Percentiles rank a stretch among this genome's conserved stretches.
Evolutionary conservation across 768 basidiomycete genomes (phyloP).

Genomic region (Boletus coccyginus): DNA sequence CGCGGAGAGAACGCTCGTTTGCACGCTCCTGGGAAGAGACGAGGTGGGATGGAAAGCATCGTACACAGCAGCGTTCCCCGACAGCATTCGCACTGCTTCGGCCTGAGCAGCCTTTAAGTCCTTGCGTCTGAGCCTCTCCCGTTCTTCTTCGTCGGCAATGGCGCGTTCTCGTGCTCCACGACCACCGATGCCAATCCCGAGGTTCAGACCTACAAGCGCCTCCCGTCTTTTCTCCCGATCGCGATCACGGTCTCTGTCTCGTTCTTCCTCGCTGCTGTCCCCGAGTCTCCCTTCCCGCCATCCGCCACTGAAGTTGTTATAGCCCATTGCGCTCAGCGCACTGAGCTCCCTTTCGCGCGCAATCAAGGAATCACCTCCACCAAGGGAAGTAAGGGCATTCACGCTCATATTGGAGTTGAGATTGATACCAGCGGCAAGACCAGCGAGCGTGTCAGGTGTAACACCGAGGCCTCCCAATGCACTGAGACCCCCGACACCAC

Average conservation of each 20-base stretch:
- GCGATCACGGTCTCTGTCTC: conserved; percentile 49
- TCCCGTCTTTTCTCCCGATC: conserved; percentile 41
- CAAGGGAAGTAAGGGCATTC: conserved; percentile 24
- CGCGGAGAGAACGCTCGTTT: conserved; percentile 22
- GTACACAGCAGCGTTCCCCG: conserved; percentile 50
- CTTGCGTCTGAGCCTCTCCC: conserved; percentile 54
- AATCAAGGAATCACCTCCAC: conserved; percentile 29
- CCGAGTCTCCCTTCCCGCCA: conserved; percentile 36
- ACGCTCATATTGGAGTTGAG: conserved; percentile 28
- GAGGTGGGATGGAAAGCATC: conserved; percentile 78
- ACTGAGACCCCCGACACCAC: conserved; percentile 29
- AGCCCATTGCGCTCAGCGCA: conserved; percentile 47
- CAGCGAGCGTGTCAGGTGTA: conserved; percentile 27
- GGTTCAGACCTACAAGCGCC: conserved; percentile 40
- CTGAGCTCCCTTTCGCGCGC: conserved; percentile 48
- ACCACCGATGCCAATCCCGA: conserved; percentile 25
- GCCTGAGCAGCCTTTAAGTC: conserved; percentile 42
- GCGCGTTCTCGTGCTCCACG: conserved; percentile 63
- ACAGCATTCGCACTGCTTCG: conserved; percentile 36
- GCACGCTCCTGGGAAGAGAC: conserved; percentile 24
- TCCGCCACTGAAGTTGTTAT: conserved; percentile 33
- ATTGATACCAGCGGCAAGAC: conserved; percentile 29
- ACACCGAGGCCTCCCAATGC: conserved; percentile 25
- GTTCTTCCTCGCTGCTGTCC: conserved; percentile 33
- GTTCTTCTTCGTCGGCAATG: conserved; percentile 57